phyloP scores from a whole-genome alignment of 2,329 filamentous ascomycete genomes.

The Akanthomyces lecanii region DNA sequence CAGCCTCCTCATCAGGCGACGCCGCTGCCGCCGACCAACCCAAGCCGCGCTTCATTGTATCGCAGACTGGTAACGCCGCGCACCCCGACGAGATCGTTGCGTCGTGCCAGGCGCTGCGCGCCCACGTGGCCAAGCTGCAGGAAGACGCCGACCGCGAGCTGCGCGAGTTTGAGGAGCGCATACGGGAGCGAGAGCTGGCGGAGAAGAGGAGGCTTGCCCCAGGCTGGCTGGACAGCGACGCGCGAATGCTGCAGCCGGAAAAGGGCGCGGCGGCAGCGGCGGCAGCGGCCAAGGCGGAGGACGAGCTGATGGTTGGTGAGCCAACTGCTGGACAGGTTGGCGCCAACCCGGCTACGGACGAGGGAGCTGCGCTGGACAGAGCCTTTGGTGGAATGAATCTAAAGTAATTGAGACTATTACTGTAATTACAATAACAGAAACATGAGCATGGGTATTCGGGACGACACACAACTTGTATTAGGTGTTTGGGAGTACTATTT shows the following conservation, averaged over 20 bases:
- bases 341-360: conserved; percentile 42
- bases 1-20: conserved; percentile 24
- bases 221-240: conserved; percentile 75
- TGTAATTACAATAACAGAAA: neutral
- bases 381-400: conserved; percentile 50
- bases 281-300: conserved; percentile 22
- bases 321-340: neutral
- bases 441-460: neutral
- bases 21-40: conserved; percentile 31
- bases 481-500: conserved; percentile 13
- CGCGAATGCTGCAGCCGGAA: conserved; percentile 65
- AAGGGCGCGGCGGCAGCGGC: conserved; percentile 34
- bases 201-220: conserved; percentile 78
- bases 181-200: conserved; percentile 62
- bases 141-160: conserved; percentile 65
- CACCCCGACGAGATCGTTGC: conserved; percentile 82
- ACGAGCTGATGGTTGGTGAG: conserved; percentile 7
- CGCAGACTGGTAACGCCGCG: conserved; percentile 72
- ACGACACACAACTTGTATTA: conserved; percentile 8
- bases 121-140: conserved; percentile 67
- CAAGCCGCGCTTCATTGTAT: conserved; percentile 72
- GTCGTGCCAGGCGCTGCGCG: conserved; percentile 73
- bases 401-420: conserved; percentile 21
- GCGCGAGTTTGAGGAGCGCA: conserved; percentile 63
- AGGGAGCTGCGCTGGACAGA: conserved; percentile 54